Base-by-base conservation (phyloP, 441 rosid species). In the Codiaeum variegatum region DNA sequence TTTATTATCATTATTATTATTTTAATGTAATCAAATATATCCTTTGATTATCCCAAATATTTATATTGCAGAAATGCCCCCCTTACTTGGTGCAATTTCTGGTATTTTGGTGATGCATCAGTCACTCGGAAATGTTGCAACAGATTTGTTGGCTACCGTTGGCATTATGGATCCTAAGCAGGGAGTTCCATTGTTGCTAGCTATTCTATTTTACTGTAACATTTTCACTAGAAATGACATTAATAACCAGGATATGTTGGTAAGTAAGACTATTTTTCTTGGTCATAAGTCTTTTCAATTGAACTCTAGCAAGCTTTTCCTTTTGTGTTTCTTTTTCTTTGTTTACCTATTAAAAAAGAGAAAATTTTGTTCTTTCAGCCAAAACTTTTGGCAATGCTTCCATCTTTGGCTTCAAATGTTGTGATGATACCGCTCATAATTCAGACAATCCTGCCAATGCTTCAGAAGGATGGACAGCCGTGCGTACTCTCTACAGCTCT, bases 391-490 rank as follows among this genome's bases (percentile, higher is more conserved):
- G 83, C 89, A 49, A 71, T 92, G 86, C 93, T 94, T 77, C 98
- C 98, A 42, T 87, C 91, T 62, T 87, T 94, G 69, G 97, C 97
- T 83, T 88, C 97, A 49, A 92, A 91, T 71, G 85, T 87, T 70
- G 83, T 84, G 75, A 92, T 94, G 97, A 75, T 88, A 83, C 97
- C 97, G 34, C 87, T 94, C 67, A 80, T 92, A 54, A 84, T 92
- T 84, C 97, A 92, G 79, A 87, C 92, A 67, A 83, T 94, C 72
- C 76, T 88, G 84, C 98, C 97, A 63, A 91, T 92, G 96, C 84
- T 94, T 78, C 90, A 81, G 73, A 89, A 83, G 80, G 82, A 83
- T 83, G 82, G 84, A 71, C 90, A 88, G 46, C 86, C 79, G 97
- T 94, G 85, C 49, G 97, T 83, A 60, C 81, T 51, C 68, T 72